These are phyloP conservation scores for Alternaria gansuensis DNA, from an alignment of 2,329 filamentous ascomycete species.

Conservation along the genomic window DNA sequence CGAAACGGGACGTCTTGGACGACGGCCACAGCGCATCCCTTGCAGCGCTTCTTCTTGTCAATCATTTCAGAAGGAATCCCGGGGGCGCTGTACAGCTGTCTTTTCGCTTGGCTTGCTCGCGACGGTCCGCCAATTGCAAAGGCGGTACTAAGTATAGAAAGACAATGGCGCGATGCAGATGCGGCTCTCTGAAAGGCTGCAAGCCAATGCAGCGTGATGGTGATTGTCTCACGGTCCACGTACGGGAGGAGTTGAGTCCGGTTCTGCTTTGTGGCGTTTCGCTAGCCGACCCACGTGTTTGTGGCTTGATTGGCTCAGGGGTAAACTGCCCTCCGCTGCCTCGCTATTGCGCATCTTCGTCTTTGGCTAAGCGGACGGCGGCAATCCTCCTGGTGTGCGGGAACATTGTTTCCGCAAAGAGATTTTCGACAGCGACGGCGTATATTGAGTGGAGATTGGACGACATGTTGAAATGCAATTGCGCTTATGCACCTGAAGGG, in stretches of 20 bases:
- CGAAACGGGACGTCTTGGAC: conserved; percentile 9
- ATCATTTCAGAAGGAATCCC: conserved; percentile 1
- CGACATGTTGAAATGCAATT: not conserved
- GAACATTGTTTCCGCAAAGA: conserved; percentile 4
- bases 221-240: not conserved
- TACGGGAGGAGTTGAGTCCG: conserved; percentile 10
- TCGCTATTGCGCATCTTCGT: not conserved
- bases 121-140: not conserved
- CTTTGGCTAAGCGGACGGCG: conserved; percentile 2
- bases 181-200: not conserved
- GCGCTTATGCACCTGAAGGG: not conserved
- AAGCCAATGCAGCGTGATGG: not conserved
- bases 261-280: conserved; percentile 28
- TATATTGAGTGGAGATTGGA: conserved; percentile 19
- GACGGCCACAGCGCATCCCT: conserved; percentile 11
- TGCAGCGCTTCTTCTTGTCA: conserved; percentile 5
- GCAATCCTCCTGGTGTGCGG: not conserved
- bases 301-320: conserved; percentile 31
- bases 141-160: conserved; percentile 9
- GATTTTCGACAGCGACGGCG: not conserved
- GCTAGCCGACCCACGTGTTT: conserved; percentile 26
- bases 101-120: not conserved
- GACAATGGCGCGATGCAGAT: conserved; percentile 4
- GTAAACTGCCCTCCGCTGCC: not conserved
- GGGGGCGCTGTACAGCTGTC: conserved; percentile 5